phyloP scores from a whole-genome alignment of 352 stramenopile species.

The Pseudoperonospora humuli region DNA sequence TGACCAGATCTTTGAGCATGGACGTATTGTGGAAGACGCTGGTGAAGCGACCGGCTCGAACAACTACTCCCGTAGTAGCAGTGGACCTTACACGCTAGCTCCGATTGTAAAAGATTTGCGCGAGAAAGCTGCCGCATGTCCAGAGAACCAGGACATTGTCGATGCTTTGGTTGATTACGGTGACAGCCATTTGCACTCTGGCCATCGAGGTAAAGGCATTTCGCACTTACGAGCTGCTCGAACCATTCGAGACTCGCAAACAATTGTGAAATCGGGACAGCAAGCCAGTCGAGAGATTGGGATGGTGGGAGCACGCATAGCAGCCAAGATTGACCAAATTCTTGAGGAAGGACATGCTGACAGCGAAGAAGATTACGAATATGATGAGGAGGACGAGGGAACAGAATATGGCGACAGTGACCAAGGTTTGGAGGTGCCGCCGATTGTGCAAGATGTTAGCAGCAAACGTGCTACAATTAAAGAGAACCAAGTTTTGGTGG shows the following conservation, averaged over 20 bases:
- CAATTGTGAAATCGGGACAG: conserved; percentile 36
- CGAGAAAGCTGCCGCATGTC: conserved; percentile 40
- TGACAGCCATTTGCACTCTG: conserved; percentile 59
- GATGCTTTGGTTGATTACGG: conserved; percentile 61
- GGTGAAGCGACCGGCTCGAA: conserved; percentile 9
- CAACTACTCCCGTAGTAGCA: conserved; percentile 26
- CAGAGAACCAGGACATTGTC: conserved; percentile 65
- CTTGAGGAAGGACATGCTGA: conserved; percentile 60
- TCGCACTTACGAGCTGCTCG: conserved; percentile 63
- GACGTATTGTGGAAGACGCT: conserved; percentile 48
- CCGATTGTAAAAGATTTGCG: conserved; percentile 68
- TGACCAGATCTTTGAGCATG: conserved; percentile 63
- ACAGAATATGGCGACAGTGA: conserved; percentile 23
- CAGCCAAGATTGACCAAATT: conserved; percentile 72
- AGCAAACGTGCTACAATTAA: conserved; percentile 27
- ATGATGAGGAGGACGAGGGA: conserved; percentile 24
- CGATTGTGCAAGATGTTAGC: conserved; percentile 45
- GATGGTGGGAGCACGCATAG: conserved; percentile 51
- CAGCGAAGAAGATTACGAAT: conserved; percentile 53
- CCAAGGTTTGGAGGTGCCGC: conserved; percentile 18
- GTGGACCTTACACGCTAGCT: conserved; percentile 32
- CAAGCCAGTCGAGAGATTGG: conserved; percentile 47
- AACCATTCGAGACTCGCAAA: conserved; percentile 48
- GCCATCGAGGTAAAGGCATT: conserved; percentile 59
- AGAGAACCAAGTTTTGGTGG: conserved; percentile 57